Evolutionary conservation across 192 early-diverging fungal species (phyloP).

Genomic region (Gigaspora rosea): DNA sequence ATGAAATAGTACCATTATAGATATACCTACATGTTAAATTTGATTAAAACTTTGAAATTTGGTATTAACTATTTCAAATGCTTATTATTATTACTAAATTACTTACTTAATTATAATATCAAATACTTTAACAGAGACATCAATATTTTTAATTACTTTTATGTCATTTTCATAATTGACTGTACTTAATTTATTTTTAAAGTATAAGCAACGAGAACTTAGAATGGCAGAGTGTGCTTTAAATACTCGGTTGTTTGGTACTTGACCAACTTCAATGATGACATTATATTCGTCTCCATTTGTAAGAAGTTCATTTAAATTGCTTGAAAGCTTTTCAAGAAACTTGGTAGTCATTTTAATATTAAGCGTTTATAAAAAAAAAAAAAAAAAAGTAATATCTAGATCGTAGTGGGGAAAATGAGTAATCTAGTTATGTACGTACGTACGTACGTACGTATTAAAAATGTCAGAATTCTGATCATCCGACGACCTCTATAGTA

Average conservation of each 20-base stretch:
- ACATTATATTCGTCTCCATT: conserved; percentile 7
- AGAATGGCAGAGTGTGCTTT: not conserved
- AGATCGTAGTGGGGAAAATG: no score
- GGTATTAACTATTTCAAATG: no score
- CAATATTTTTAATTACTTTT: not conserved
- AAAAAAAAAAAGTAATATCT: no score
- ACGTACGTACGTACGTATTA: no score
- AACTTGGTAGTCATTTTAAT: no score
- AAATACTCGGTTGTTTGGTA: not conserved
- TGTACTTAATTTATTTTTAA: not conserved
- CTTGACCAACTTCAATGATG: conserved; percentile 5
- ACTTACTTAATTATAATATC: conserved; percentile 6
- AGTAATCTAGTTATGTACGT: no score
- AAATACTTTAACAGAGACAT: not conserved
- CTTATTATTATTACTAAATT: not conserved
- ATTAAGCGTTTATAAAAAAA: no score
- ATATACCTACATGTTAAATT: not conserved
- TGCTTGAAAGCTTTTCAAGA: no score
- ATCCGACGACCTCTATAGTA: no score
- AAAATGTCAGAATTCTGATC: no score
- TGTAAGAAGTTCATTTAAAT: not conserved
- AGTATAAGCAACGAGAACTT: not conserved
- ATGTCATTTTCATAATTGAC: not conserved
- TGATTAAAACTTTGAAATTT: no score
- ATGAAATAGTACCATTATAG: conserved; percentile 2